Percentiles rank a stretch among this genome's conserved stretches.
Conservation (phyloP, 306 rosid genomes). For the Arachis hypogaea region DNA sequence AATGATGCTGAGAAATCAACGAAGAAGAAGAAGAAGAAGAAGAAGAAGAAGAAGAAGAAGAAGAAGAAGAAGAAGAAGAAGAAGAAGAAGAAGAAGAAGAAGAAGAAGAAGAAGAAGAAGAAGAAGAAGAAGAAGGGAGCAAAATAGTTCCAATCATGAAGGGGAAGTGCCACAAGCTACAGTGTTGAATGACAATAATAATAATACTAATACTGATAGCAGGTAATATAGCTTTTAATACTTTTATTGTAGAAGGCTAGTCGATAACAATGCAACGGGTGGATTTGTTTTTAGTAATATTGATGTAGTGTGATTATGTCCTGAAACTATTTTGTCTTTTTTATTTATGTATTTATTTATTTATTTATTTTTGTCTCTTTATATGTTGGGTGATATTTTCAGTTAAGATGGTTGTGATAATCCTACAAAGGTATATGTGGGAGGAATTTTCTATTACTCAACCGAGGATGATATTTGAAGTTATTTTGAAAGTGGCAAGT, state of each 20-base stretch:
- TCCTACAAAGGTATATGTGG: slow-evolving; percentile 78
- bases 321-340: slow-evolving; percentile 17
- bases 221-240: slow-evolving; percentile 49
- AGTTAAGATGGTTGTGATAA: slow-evolving; percentile 53
- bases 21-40: slow-evolving; percentile 33
- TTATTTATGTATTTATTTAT: background rate
- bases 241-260: background rate
- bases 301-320: background rate
- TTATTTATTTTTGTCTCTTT: slow-evolving; percentile 14
- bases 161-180: slow-evolving; percentile 37
- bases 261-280: background rate
- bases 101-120: slow-evolving; percentile 28
- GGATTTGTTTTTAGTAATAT: slow-evolving; percentile 2
- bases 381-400: slow-evolving; percentile 35
- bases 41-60: slow-evolving; percentile 41
- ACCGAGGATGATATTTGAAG: slow-evolving; percentile 90
- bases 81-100: slow-evolving; percentile 5
- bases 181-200: slow-evolving; percentile 39
- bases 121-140: slow-evolving; percentile 28
- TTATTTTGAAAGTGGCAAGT: slow-evolving; percentile 85
- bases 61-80: slow-evolving; percentile 33
- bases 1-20: slow-evolving; percentile 33
- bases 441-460: slow-evolving; percentile 94
- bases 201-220: slow-evolving; percentile 16
- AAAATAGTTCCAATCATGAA: slow-evolving; percentile 40